A percentile compares a stretch with the other conserved stretches of the same genome.
These are phyloP conservation scores for Ganoderma multipileum DNA, from an alignment of 1,284 basidiomycete genomes.

Conservation along the genomic window DNA sequence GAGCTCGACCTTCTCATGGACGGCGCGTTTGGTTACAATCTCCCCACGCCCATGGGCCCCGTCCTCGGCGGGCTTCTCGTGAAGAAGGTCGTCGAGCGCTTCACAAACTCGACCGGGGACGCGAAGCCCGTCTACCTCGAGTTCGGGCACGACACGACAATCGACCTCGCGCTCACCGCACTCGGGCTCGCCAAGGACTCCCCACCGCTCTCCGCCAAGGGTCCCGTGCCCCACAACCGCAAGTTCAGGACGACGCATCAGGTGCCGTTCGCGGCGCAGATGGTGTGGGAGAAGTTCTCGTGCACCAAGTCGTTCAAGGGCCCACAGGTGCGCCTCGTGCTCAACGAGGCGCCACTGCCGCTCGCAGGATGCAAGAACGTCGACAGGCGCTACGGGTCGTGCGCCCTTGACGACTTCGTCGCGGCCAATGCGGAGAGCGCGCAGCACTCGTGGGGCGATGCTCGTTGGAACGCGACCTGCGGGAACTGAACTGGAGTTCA, in stretches of 20 bases:
- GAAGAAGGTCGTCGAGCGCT: slow-evolving; percentile 51
- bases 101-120: slow-evolving; percentile 45
- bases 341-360: slow-evolving; percentile 52
- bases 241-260: slow-evolving; percentile 51
- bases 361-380: slow-evolving; percentile 41
- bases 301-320: slow-evolving; percentile 45
- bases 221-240: slow-evolving; percentile 41
- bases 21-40: slow-evolving; percentile 51
- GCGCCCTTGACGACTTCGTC: slow-evolving; percentile 47
- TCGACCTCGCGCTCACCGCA: slow-evolving; percentile 51
- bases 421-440: slow-evolving; percentile 41
- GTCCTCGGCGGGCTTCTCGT: slow-evolving; percentile 52
- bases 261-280: slow-evolving; percentile 53
- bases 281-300: slow-evolving; percentile 53
- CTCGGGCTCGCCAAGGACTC: slow-evolving; percentile 51
- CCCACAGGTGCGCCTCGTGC: slow-evolving; percentile 51
- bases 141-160: slow-evolving; percentile 58
- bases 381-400: slow-evolving; percentile 46
- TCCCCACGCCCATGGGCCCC: slow-evolving; percentile 46
- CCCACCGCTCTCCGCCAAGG: slow-evolving; percentile 39
- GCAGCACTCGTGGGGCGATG: slow-evolving; percentile 41
- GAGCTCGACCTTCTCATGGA: slow-evolving; percentile 56
- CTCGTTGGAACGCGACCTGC: slow-evolving; percentile 48
- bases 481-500: slow-evolving; percentile 26
- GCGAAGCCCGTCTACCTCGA: slow-evolving; percentile 49